These are phyloP conservation scores for Mikania micrantha DNA, from an alignment of 129 eudicot species.

Conservation along the genomic window DNA sequence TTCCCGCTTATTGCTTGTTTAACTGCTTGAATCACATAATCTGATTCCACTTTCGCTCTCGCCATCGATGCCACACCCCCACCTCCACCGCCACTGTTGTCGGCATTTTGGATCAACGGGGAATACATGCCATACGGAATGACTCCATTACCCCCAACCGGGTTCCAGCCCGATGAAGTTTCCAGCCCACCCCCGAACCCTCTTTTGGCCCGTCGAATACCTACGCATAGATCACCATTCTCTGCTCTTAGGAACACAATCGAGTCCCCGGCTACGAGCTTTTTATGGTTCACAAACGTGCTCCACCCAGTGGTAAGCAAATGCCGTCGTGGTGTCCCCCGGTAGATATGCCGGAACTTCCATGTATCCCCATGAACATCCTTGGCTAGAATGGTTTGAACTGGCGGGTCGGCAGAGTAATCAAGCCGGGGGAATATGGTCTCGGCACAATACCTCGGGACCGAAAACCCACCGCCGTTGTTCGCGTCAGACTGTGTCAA, in stretches of 20 bases:
- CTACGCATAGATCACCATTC: constrained; percentile 87
- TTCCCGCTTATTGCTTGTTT: constrained; percentile 54
- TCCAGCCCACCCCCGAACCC: constrained; percentile 69
- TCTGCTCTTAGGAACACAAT: constrained; percentile 87
- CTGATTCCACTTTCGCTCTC: constrained; percentile 54
- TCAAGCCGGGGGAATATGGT: constrained; percentile 89
- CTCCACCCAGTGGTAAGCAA: constrained; percentile 99
- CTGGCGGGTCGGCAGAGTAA: constrained; percentile 89
- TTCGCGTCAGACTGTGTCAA: constrained; percentile 93
- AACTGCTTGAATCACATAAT: constrained; percentile 72
- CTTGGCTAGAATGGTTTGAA: constrained; percentile 80
- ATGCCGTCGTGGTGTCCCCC: constrained; percentile 97
- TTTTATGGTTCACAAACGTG: constrained; percentile 89
- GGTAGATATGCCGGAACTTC: constrained; percentile 87
- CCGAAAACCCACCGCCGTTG: constrained; percentile 98
- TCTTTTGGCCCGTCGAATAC: constrained; percentile 82
- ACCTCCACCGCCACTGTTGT: constrained; percentile 7
- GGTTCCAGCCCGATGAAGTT: constrained; percentile 65
- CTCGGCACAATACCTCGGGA: constrained; percentile 93
- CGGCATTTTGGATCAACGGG: constrained; percentile 21
- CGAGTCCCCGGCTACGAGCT: constrained; percentile 92
- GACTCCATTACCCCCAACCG: constrained; percentile 53
- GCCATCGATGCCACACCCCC: constrained; percentile 5
- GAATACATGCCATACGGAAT: constrained; percentile 76
- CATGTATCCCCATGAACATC: constrained; percentile 95